Evolutionary conservation across 805 yeast genomes (phyloP), one percentile per base, ranked within the genome.

Genomic region (Ogataea parapolymorpha): DNA sequence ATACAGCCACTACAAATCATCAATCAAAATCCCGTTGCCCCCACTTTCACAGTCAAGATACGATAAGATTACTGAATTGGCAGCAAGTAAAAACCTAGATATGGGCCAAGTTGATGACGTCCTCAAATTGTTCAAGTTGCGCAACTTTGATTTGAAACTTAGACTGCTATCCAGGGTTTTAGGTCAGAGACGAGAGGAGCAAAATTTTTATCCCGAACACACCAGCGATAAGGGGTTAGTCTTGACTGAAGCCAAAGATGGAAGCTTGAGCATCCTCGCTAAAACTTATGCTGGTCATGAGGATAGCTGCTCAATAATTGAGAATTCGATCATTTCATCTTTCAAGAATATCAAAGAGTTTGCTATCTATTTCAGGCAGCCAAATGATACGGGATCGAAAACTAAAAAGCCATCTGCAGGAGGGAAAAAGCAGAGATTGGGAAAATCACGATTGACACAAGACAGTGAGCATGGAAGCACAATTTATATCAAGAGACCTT

Each of bases 401-500:
- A 35, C 47, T 2, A 43, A 39, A 26, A 43, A 35, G 18, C 5
- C 31, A 18, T 27, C 29, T 12, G 24, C 32, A 15, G 11, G 35
- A 15, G 22, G 18, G 14, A 44, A 45, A 32, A 41, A 35, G 25
- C 41, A 22, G 17, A 43, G 34, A 33, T 25, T 30, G 3, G 38
- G 37, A 10, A 36, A 42, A 8, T 27, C 43, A 20, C 16, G 27
- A 12, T 18, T 17, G 22, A 20, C 22, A 7, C 9, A 35, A 9
- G 42, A 41, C 1, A 14, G 20, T 14, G 17, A 32, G 12, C 13
- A 24, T 3, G 41, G 33, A 13, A 28, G 37, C 8, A 24, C 40
- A 7, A 45, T 41, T 23, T 47, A 67, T 40, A 61, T 72, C 34
- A 72, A 71, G 46, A 62, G 77, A 30, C 77, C 77, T 1, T 58